Base-by-base conservation (phyloP, 192 early-diverging fungal genomes). In the Pilaira anomala region DNA sequence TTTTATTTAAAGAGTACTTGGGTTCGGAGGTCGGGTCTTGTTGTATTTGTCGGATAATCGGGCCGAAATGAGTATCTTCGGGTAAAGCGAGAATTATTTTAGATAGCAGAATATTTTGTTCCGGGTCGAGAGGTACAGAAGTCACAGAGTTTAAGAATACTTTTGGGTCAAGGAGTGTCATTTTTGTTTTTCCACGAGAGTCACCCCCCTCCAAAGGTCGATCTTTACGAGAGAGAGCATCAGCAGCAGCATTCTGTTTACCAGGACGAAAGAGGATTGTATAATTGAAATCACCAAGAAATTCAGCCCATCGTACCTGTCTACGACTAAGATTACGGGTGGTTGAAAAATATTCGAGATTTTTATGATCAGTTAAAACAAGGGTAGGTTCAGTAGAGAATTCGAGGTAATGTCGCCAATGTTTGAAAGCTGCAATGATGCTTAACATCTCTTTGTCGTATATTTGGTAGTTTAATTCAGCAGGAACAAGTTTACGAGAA, bases 401-500 rank as follows among this genome's bases (percentile, higher is more conserved):
- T 33, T 66, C 45, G 0, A 79, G 63, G 42, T 77, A 68, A 54
- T 65, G 71, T 0, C 70, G 53, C 75, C 70, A 79, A 1, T 24
- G 3, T n/a, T 64, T 40, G 30, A 78, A 78, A 0, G 61, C 13
- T 0, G 63, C 67, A 11, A 69, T 19, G 1, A 79, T 75, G 16
- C 75, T 71, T 1, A 78, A 54, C 2, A 78, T 26, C 30, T 79
- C 78, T 28, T 78, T 75, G 48, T 78, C 76, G 51, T 74, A 54
- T n/a, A 74, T 78, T 2, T 44, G 9, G 36, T 75, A 78, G 56
- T 75, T 75, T 16, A 56, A 9, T 61, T 79, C 55, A 29, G 75
- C 66, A 16, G 60, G 33, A 14, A 22, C 2, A 1, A 73, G 22
- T 52, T 74, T 67, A 3, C 55, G 60, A 0, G 53, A 66, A 33